Conservation (phyloP, 148 eudicot genomes). For the Dianthus caryophyllus region DNA sequence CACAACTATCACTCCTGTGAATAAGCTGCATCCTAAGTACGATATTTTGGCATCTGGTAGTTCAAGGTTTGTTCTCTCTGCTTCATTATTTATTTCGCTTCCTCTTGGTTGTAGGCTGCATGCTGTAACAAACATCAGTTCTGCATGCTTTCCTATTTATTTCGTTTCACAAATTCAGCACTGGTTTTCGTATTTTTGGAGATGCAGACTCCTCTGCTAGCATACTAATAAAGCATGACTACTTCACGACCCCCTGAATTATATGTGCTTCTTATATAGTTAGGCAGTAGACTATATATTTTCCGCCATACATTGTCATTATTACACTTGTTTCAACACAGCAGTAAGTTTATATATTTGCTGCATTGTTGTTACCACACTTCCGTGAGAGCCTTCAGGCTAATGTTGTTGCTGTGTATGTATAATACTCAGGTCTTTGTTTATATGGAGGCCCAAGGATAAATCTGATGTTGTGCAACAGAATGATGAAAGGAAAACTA, state of each 20-base stretch:
- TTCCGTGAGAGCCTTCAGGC: too few relatives aligned
- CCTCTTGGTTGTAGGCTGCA: background rate
- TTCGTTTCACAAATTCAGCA: background rate
- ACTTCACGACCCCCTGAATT: too few relatives aligned
- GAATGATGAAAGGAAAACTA: constrained; percentile 52
- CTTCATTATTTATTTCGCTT: background rate
- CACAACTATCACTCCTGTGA: constrained; percentile 87
- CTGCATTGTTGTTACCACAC: too few relatives aligned
- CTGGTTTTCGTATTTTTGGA: background rate
- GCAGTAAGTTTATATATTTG: too few relatives aligned
- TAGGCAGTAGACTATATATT: too few relatives aligned
- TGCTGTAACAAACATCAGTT: background rate
- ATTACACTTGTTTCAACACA: too few relatives aligned
- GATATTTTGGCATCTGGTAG: constrained; percentile 90
- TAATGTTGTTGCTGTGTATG: background rate
- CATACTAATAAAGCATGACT: too few relatives aligned
- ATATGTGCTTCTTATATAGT: too few relatives aligned
- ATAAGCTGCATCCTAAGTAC: constrained; percentile 88
- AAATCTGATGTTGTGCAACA: constrained; percentile 41
- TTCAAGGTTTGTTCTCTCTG: constrained; percentile 51
- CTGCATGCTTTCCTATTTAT: background rate
- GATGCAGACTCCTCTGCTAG: too few relatives aligned
- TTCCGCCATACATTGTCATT: too few relatives aligned
- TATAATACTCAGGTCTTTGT: constrained; percentile 51
- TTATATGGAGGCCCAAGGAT: constrained; percentile 82